phyloP scores from a whole-genome alignment of 371 early-diverging fungal species.

The Lichtheimia ramosa region DNA sequence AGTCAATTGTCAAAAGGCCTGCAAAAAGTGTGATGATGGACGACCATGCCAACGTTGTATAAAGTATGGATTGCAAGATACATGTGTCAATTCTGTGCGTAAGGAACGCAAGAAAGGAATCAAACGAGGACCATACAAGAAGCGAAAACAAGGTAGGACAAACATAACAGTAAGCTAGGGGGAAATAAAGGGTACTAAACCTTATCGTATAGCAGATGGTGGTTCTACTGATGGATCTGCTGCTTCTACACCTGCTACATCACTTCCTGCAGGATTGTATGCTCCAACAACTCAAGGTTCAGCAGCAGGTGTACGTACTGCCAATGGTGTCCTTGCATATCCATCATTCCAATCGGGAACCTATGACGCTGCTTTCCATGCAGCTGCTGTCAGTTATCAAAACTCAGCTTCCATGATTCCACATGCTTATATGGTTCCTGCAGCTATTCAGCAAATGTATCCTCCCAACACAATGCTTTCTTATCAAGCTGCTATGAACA shows the following conservation, averaged over 20 bases:
- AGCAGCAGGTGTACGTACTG: constrained; percentile 22
- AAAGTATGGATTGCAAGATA: constrained; percentile 67
- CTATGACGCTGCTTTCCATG: constrained; percentile 35
- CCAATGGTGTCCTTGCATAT: constrained; percentile 34
- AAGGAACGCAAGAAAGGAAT: constrained; percentile 85
- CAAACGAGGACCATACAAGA: constrained; percentile 83
- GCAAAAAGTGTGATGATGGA: constrained; percentile 90
- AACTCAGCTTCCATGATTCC: constrained; percentile 21
- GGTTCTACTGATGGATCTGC: constrained; percentile 29
- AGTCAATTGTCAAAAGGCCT: constrained; percentile 90
- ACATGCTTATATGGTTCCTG: constrained; percentile 40
- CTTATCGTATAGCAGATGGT: constrained; percentile 11
- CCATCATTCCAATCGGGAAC: constrained; percentile 30
- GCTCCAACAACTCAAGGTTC: constrained; percentile 14
- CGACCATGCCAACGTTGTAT: constrained; percentile 88
- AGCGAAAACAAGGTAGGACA: constrained; percentile 26
- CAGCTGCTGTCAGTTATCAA: constrained; percentile 20
- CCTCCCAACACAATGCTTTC: constrained; percentile 29
- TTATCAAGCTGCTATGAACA: constrained; percentile 42
- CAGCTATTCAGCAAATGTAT: constrained; percentile 31
- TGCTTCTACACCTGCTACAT: constrained; percentile 26
- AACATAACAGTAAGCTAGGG: neutral
- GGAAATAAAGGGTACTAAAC: neutral
- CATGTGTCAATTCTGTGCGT: constrained; percentile 79
- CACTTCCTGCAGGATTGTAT: constrained; percentile 27